Percentiles rank a stretch among this genome's conserved stretches.
Evolutionary conservation across 305 asterid genomes (phyloP).

Genomic region (Fraxinus angustifolia): DNA sequence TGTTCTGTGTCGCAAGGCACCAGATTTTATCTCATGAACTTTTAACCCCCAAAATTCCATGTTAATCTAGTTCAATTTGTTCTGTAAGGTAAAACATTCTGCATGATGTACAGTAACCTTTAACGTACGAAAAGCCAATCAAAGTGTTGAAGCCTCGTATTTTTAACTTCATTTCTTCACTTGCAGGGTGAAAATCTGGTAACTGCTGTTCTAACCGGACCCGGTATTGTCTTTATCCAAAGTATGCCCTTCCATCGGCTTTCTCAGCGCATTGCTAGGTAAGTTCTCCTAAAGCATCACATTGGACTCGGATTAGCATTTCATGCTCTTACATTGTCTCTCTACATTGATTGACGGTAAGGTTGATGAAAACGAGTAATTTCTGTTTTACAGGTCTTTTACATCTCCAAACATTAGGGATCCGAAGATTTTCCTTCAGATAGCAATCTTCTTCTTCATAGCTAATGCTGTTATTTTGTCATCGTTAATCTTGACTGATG

Average conservation of each 20-base stretch:
- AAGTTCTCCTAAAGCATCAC: conserved; percentile 18
- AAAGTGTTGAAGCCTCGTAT: neutral
- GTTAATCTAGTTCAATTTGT: neutral
- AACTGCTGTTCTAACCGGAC: conserved; percentile 88
- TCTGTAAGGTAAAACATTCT: neutral
- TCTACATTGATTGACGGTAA: neutral
- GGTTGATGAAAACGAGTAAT: conserved; percentile 18
- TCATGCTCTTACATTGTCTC: neutral
- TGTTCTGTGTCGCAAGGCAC: neutral
- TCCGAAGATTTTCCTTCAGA: conserved; percentile 90
- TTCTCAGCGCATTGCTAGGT: conserved; percentile 97
- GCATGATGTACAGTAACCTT: neutral
- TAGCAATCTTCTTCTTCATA: conserved; percentile 85
- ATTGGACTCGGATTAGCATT: conserved; percentile 3
- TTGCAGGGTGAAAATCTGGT: conserved; percentile 87
- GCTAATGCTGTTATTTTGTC: conserved; percentile 87
- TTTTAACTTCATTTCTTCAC: neutral
- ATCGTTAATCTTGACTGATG: conserved; percentile 84
- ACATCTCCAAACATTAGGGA: conserved; percentile 96
- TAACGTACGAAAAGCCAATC: neutral
- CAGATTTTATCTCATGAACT: neutral
- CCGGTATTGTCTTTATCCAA: conserved; percentile 94
- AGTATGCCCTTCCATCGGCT: conserved; percentile 96
- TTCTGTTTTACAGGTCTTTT: conserved; percentile 63
- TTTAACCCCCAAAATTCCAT: neutral